These are phyloP conservation scores for Chaetomiaceae sp. DNA, from an alignment of 2,329 filamentous ascomycete species.

Conservation along the genomic window DNA sequence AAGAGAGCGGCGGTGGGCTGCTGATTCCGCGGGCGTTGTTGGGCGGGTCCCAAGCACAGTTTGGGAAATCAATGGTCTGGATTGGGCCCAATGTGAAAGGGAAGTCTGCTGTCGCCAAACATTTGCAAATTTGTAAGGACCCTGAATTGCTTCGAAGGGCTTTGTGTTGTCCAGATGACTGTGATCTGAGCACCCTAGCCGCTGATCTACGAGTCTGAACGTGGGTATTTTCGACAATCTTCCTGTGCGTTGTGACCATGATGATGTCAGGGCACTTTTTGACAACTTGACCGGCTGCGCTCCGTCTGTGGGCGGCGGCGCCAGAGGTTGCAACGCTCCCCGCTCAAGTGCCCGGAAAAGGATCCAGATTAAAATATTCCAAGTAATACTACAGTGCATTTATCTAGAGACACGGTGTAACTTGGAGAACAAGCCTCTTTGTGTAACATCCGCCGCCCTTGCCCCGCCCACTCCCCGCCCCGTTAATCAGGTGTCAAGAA, in stretches of 20 bases:
- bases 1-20: neutral
- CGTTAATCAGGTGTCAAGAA: neutral
- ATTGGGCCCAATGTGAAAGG: neutral
- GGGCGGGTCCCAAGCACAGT: neutral
- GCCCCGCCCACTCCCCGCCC: too few relatives aligned
- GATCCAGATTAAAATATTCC: neutral
- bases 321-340: neutral
- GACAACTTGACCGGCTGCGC: neutral
- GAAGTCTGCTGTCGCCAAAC: neutral
- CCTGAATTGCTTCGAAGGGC: neutral
- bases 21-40: neutral
- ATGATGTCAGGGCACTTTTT: slow-evolving; percentile 15
- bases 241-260: neutral
- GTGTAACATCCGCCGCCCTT: neutral
- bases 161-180: too few relatives aligned
- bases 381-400: neutral
- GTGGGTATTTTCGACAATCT: too few relatives aligned
- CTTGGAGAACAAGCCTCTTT: neutral
- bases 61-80: neutral
- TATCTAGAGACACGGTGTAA: neutral
- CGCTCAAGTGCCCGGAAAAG: neutral
- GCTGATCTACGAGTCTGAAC: neutral
- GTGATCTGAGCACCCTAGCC: neutral
- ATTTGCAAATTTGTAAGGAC: neutral
- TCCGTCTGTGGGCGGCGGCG: too few relatives aligned